These are phyloP conservation scores for Flueggea neowawraea DNA, from an alignment of 441 rosid species.

Conservation along the genomic window DNA sequence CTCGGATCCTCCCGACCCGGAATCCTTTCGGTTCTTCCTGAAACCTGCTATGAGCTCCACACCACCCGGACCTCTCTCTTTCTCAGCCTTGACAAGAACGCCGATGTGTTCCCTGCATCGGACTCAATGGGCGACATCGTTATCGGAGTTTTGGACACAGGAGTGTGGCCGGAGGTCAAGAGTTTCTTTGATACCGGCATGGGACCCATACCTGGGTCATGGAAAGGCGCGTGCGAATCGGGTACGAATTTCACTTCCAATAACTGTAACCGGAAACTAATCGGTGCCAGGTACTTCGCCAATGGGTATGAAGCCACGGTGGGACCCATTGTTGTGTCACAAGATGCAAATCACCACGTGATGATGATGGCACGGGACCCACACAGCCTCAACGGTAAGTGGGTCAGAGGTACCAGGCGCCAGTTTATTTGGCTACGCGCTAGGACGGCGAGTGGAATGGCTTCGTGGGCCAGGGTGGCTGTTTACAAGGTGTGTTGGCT, in stretches of 20 bases:
- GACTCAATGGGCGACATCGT: constrained; percentile 39
- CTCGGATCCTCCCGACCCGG: constrained; percentile 54
- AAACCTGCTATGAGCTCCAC: constrained; percentile 51
- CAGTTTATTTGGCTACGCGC: constrained; percentile 62
- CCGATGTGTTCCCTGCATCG: constrained; percentile 38
- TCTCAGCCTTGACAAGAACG: constrained; percentile 47
- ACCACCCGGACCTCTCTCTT: constrained; percentile 74
- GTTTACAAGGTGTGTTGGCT: constrained; percentile 77
- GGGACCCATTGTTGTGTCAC: constrained; percentile 55
- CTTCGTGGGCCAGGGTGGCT: constrained; percentile 49
- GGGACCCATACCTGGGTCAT: constrained; percentile 45
- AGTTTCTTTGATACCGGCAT: constrained; percentile 55
- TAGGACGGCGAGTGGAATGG: constrained; percentile 47
- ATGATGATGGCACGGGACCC: constrained; percentile 83
- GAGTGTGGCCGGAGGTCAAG: constrained; percentile 74
- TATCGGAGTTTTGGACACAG: constrained; percentile 70
- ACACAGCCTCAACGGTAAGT: constrained; percentile 72
- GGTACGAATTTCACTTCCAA: constrained; percentile 53
- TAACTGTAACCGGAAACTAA: constrained; percentile 52
- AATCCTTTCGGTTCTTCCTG: constrained; percentile 54
- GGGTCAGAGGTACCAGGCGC: constrained; percentile 56
- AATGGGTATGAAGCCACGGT: constrained; percentile 55
- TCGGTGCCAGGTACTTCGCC: constrained; percentile 66
- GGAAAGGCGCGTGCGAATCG: constrained; percentile 61
- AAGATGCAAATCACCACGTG: constrained; percentile 71